Conservation (phyloP, 192 early-diverging fungal species). For the Bifiguratus adelaidae region DNA sequence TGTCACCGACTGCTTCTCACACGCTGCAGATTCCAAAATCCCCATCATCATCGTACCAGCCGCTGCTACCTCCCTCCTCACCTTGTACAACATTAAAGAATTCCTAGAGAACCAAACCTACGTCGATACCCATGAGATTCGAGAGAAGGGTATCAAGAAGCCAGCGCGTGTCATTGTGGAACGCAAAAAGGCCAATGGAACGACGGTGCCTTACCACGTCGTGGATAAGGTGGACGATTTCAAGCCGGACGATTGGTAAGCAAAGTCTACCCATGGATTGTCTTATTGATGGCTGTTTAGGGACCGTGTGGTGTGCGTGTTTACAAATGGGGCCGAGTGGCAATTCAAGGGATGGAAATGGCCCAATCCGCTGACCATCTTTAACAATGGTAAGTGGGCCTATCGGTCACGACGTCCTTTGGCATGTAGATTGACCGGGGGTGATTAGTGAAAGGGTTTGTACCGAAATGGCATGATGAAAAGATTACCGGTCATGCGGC, state of each 20-base stretch:
- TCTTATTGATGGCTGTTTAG: background rate
- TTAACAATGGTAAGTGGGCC: constrained; percentile 40
- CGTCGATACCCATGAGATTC: constrained; percentile 46
- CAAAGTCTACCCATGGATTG: background rate
- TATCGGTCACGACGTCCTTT: background rate
- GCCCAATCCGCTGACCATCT: constrained; percentile 73
- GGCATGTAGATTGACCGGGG: background rate
- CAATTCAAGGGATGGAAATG: constrained; percentile 92
- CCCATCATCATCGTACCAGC: constrained; percentile 94
- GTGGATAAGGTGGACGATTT: constrained; percentile 70
- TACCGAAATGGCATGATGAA: constrained; percentile 43
- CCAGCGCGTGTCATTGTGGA: constrained; percentile 52
- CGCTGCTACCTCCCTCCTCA: constrained; percentile 70
- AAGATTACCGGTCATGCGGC: constrained; percentile 21
- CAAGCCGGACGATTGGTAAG: constrained; percentile 62
- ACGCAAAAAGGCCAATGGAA: constrained; percentile 41
- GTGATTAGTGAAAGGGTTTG: constrained; percentile 43
- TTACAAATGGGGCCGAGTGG: constrained; percentile 87
- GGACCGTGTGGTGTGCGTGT: constrained; percentile 79
- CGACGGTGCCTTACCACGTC: constrained; percentile 58
- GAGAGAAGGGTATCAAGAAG: constrained; percentile 56
- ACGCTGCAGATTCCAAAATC: constrained; percentile 21
- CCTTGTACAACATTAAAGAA: constrained; percentile 80
- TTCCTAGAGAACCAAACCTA: constrained; percentile 73
- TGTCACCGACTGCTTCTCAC: background rate